Base-by-base conservation (phyloP, 192 early-diverging fungal genomes). In the Dissophora globulifera region DNA sequence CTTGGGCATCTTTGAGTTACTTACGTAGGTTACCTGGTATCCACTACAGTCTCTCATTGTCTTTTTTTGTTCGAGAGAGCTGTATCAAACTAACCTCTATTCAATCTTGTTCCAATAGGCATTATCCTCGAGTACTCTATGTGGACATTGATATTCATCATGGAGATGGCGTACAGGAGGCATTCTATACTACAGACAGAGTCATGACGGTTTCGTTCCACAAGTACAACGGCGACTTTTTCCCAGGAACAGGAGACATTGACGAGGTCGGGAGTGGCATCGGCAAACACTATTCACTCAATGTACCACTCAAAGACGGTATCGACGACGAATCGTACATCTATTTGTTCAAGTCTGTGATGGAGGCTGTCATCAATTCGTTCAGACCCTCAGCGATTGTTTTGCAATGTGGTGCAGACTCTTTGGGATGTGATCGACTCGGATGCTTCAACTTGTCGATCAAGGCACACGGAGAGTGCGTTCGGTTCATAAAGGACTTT, bases 101-200 rank as follows among this genome's bases (percentile, higher is more conserved):
- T 40, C 38, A 10, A 10, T 40, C 38, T 40, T 10, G n/a, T 17
- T 4, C 43, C 16, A 45, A 78, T 56, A 88, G 83, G 38, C 85
- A 84, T 29, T 93, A 93, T 69, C 87, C 89, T 35, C 86, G 93
- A 25, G 94, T 99, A 1, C 85, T 99, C 30, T 98, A 98, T 81
- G 85, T 99, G 12, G 98, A 99, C 72, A 93, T 98, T 56, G 98
- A 99, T 68, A 86, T 96, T 59, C 98, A 99, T 75, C 98, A 99
- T 72, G 96, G 96, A 13, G 96, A 98, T 79, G 98, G 96, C 26
- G 98, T 99, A 25, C 93, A 98, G 81, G 93, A 94, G 69, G 98
- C 98, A 2, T 99, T 99, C 78, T 92, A 92, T 59, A 79, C 88
- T 16, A 97, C 95, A 27, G 91, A 93, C 67, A 84, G 90, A 31